Conservation (phyloP, 2,329 filamentous ascomycete species). For the Penicillium frequentans region DNA sequence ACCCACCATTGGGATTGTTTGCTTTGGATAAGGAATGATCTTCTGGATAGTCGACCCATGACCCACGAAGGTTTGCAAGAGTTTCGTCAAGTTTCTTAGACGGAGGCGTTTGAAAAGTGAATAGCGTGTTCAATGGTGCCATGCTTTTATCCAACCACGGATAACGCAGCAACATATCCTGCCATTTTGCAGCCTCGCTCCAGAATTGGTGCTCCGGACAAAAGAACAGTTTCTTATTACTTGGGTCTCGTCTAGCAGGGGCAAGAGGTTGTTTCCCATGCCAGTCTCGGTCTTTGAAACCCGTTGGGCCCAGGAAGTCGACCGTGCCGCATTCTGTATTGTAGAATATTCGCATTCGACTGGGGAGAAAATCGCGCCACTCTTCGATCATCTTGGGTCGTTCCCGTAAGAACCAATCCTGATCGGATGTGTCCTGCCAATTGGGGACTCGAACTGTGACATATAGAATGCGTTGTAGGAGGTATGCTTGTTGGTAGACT, state of each 20-base stretch:
- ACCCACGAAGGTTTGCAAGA: slow-evolving; percentile 16
- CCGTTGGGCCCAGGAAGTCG: slow-evolving; percentile 31
- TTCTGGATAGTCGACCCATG: slow-evolving; percentile 9
- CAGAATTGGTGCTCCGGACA: not conserved
- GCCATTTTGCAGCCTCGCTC: slow-evolving; percentile 14
- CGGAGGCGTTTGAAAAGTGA: slow-evolving; percentile 8
- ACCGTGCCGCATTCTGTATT: slow-evolving; percentile 42
- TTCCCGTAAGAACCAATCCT: slow-evolving; percentile 32
- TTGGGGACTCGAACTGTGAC: not conserved
- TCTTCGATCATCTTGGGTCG: slow-evolving; percentile 50
- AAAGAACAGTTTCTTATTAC: slow-evolving; percentile 12
- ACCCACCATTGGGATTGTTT: slow-evolving; percentile 14
- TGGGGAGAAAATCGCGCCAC: slow-evolving; percentile 50
- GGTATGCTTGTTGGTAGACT: slow-evolving; percentile 30
- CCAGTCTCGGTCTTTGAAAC: slow-evolving; percentile 15
- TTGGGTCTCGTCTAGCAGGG: slow-evolving; percentile 10
- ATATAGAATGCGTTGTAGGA: slow-evolving; percentile 16
- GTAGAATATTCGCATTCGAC: slow-evolving; percentile 33
- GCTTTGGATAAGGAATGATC: slow-evolving; percentile 11
- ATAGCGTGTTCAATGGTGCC: slow-evolving; percentile 13
- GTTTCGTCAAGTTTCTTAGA: slow-evolving; percentile 1
- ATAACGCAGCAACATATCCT: slow-evolving; percentile 4
- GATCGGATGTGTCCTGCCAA: slow-evolving; percentile 13
- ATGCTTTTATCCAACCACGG: slow-evolving; percentile 8
- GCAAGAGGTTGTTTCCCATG: not conserved